These are phyloP conservation scores for Paecilomyces sp. DNA, from an alignment of 2,329 filamentous ascomycete genomes.

Conservation along the genomic window DNA sequence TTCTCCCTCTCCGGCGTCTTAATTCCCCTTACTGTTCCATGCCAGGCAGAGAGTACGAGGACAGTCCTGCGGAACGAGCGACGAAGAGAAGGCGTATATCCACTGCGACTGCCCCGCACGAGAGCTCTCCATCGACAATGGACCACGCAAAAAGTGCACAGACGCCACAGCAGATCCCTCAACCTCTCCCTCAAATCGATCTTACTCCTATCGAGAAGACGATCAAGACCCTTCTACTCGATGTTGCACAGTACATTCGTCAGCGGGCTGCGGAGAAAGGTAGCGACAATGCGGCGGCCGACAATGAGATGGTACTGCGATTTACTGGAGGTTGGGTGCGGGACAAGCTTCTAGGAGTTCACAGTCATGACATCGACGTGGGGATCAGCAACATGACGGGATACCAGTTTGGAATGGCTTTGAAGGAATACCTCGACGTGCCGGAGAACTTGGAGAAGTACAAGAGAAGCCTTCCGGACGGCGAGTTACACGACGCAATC, in stretches of 20 bases:
- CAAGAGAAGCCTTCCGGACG: slow-evolving; percentile 36
- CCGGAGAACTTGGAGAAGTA: slow-evolving; percentile 34
- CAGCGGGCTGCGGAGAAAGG: slow-evolving; percentile 33
- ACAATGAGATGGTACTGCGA: slow-evolving; percentile 31
- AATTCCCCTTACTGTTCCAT: slow-evolving; percentile 14
- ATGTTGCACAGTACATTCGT: slow-evolving; percentile 65
- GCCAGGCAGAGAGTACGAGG: slow-evolving; percentile 14
- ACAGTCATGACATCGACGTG: slow-evolving; percentile 44
- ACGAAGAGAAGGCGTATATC: slow-evolving; percentile 27
- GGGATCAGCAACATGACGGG: slow-evolving; percentile 45
- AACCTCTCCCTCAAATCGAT: slow-evolving; percentile 33
- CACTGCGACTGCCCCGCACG: slow-evolving; percentile 8
- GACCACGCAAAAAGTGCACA: slow-evolving; percentile 4
- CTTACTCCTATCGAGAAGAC: slow-evolving; percentile 66
- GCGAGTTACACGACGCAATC: slow-evolving; percentile 56
- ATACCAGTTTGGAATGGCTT: slow-evolving; percentile 36
- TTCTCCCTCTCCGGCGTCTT: neutral
- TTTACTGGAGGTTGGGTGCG: slow-evolving; percentile 46
- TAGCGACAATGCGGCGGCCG: slow-evolving; percentile 12
- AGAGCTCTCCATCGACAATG: slow-evolving; percentile 19
- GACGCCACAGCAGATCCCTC: slow-evolving; percentile 2
- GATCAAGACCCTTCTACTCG: slow-evolving; percentile 69
- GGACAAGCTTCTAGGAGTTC: slow-evolving; percentile 41
- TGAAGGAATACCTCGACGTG: slow-evolving; percentile 37
- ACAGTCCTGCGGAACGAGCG: slow-evolving; percentile 15